phyloP scores from a whole-genome alignment of 768 basidiomycete species.

The Chalciporus chontae region DNA sequence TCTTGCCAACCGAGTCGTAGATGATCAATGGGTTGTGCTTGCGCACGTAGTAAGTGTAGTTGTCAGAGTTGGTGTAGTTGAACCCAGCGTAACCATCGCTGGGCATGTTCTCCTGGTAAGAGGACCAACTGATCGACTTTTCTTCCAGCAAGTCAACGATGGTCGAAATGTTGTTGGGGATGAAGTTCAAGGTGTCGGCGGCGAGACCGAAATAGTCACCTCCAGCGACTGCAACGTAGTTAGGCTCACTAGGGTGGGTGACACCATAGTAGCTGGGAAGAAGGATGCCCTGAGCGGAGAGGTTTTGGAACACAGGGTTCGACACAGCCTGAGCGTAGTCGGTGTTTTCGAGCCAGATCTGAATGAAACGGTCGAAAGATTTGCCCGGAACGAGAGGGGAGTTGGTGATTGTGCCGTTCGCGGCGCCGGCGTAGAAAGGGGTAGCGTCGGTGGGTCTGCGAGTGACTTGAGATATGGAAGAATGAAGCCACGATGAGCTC shows the following conservation, averaged over 20 bases:
- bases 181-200: slow-evolving; percentile 31
- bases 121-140: slow-evolving; percentile 55
- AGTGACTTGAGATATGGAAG: background rate
- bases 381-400: slow-evolving; percentile 36
- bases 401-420: slow-evolving; percentile 43
- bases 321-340: slow-evolving; percentile 38
- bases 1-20: slow-evolving; percentile 46
- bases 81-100: slow-evolving; percentile 43
- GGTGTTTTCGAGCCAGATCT: slow-evolving; percentile 66
- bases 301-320: slow-evolving; percentile 29
- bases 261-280: slow-evolving; percentile 45
- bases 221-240: slow-evolving; percentile 46
- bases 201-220: slow-evolving; percentile 54
- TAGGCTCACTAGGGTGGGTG: slow-evolving; percentile 62
- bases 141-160: slow-evolving; percentile 59
- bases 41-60: slow-evolving; percentile 51
- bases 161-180: slow-evolving; percentile 50
- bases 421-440: slow-evolving; percentile 39
- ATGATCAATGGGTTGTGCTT: slow-evolving; percentile 56
- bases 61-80: slow-evolving; percentile 29
- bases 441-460: slow-evolving; percentile 28
- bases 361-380: slow-evolving; percentile 45
- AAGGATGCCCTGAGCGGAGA: slow-evolving; percentile 49
- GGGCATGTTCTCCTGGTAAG: slow-evolving; percentile 61
- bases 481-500: background rate